Evolutionary conservation across 1,284 basidiomycete genomes (phyloP).

Genomic region (Grifola frondosa): DNA sequence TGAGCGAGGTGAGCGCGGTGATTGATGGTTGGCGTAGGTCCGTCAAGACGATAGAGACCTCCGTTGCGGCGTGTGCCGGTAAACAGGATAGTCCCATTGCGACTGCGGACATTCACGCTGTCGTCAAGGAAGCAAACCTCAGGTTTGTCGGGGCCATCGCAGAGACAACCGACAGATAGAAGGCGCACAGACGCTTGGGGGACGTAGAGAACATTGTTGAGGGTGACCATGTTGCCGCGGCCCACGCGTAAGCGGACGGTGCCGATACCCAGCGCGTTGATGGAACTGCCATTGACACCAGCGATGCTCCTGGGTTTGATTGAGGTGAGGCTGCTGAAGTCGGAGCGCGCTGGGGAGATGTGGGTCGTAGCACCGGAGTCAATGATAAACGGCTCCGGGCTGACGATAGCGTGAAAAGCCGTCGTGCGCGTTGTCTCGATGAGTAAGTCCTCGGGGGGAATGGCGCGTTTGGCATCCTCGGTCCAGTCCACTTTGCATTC

Average conservation of each 20-base stretch:
- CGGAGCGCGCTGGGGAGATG: constrained; percentile 25
- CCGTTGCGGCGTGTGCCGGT: neutral
- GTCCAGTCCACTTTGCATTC: too few relatives aligned
- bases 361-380: constrained; percentile 33
- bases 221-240: constrained; percentile 15
- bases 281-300: constrained; percentile 33
- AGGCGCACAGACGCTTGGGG: constrained; percentile 25
- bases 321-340: constrained; percentile 29
- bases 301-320: constrained; percentile 27
- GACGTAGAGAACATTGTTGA: constrained; percentile 25
- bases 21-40: too few relatives aligned
- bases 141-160: constrained; percentile 2
- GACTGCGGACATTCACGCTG: constrained; percentile 2
- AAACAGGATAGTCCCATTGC: constrained; percentile 5
- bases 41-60: constrained; percentile 1
- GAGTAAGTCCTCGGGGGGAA: too few relatives aligned
- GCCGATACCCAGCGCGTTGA: constrained; percentile 31
- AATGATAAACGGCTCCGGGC: constrained; percentile 24
- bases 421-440: too few relatives aligned
- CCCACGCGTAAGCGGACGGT: constrained; percentile 26
- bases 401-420: neutral
- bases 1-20: neutral
- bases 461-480: too few relatives aligned
- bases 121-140: neutral
- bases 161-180: constrained; percentile 22